Percentiles rank a stretch among this genome's conserved stretches.
Evolutionary conservation across 2,329 filamentous ascomycete genomes (phyloP).

Genomic region (Ceratocystiopsis brevicomis): DNA sequence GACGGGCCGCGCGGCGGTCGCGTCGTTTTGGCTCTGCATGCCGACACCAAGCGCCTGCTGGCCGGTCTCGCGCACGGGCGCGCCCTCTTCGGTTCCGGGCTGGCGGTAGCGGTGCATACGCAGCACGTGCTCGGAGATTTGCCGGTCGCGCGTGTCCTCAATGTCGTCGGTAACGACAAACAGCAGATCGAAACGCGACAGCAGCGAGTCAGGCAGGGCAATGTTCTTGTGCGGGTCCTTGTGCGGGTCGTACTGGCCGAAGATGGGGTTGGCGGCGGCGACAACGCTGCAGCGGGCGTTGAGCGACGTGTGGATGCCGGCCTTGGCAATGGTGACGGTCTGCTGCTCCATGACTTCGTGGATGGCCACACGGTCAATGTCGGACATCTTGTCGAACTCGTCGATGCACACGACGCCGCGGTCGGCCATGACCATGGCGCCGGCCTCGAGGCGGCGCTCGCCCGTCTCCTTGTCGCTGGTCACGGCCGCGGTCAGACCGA

Average conservation of each 20-base stretch:
- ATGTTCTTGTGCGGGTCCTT: constrained; percentile 99
- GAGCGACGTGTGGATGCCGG: constrained; percentile 90
- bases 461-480: constrained; percentile 96
- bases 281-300: constrained; percentile 95
- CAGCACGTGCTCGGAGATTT: constrained; percentile 88
- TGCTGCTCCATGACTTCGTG: constrained; percentile 99
- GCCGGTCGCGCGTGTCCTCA: constrained; percentile 76
- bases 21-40: constrained; percentile 53
- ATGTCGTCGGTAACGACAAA: constrained; percentile 98
- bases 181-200: constrained; percentile 95
- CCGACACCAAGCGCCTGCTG: constrained; percentile 77
- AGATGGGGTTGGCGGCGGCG: constrained; percentile 91
- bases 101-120: constrained; percentile 94
- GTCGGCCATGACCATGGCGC: constrained; percentile 96
- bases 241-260: constrained; percentile 94
- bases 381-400: constrained; percentile 99
- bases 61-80: constrained; percentile 75
- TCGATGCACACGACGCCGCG: constrained; percentile 97
- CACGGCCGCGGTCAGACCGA: constrained; percentile 91
- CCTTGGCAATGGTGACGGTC: constrained; percentile 96
- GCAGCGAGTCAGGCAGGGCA: constrained; percentile 80
- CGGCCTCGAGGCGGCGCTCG: constrained; percentile 81
- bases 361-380: constrained; percentile 91
- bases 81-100: constrained; percentile 81
- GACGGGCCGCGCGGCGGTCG: constrained; percentile 41